Base-by-base conservation (phyloP, 768 basidiomycete genomes). In the Pleurotus salmoneostramineus region DNA sequence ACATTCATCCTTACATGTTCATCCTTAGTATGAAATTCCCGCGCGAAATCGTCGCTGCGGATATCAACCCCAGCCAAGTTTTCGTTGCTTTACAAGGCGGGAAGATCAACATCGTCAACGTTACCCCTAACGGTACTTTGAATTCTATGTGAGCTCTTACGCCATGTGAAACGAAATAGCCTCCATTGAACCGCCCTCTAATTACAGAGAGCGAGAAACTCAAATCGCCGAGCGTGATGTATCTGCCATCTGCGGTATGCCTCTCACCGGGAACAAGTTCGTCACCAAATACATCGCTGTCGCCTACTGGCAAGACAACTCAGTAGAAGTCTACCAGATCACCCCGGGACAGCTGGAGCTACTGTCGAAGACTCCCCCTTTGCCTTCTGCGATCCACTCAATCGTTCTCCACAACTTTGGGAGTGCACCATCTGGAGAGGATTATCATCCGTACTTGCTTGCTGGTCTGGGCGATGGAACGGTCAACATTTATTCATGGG, bases 381-480 rank as follows among this genome's bases (percentile, higher is more conserved):
- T 81, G 32, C 72, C 76, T 12, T 73, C 77, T 3, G 67, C 80
- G 37, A 74, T 78, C 43, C 74, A 78, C 63, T 88, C 70, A 62
- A 76, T 70, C 64, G 74, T 72, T 64, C 78, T 71, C 73, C 78
- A 83, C 63, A 83, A 85, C 63, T 93, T 95, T 67, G 81, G 80
- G 46, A 69, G 68, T 45, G 69, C 50, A 21, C 56, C 69, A 31
- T 69, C 75, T 66, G 68, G 64, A 62, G 44, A 61, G 43, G 61
- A 78, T 68, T 62, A 74, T 57, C 70, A 78, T 66, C 64, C 83
- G 0, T 82, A 87, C 60, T 74, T 95, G 6, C 74, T 96, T 33
- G 83, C 82, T 14, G 93, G 93, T 3, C 75, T 93, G 7, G 83
- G 79, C 2, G 84, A 96, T 66, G 94, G 94, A 1, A 83, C 83